A percentile compares a stretch with the other conserved stretches of the same genome.
phyloP scores from a whole-genome alignment of 495 filamentous ascomycete genomes.

The Penicillium paxilli region DNA sequence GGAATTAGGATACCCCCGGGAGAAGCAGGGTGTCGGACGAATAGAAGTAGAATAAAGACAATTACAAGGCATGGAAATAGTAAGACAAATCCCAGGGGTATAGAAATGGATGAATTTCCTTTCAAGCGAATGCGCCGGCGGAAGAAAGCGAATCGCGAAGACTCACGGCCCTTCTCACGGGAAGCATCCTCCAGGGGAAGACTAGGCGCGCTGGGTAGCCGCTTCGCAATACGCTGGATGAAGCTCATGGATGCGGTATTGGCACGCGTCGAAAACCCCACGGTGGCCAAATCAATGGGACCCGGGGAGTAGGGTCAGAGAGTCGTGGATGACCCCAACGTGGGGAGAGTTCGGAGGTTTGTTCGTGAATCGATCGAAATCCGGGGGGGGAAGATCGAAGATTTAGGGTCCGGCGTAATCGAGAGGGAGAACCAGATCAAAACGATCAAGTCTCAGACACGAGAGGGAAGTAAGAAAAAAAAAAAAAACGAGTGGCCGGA shows the following conservation, averaged over 20 bases:
- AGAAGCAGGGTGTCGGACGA: conserved; percentile 85
- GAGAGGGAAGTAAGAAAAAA: conserved; percentile 4
- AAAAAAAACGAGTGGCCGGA: conserved; percentile 51
- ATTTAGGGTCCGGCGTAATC: background rate
- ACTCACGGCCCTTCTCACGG: conserved; percentile 51
- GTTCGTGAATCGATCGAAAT: conserved; percentile 5
- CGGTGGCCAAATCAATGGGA: conserved; percentile 21
- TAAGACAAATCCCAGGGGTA: conserved; percentile 89
- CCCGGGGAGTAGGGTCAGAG: conserved; percentile 23
- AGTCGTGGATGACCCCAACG: conserved; percentile 9
- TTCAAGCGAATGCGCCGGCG: conserved; percentile 85
- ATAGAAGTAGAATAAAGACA: conserved; percentile 84
- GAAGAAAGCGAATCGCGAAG: conserved; percentile 77
- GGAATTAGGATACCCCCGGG: conserved; percentile 84
- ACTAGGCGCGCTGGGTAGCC: conserved; percentile 60
- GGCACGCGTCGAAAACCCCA: conserved; percentile 27
- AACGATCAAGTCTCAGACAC: no score
- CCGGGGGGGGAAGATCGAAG: conserved; percentile 8
- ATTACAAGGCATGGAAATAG: conserved; percentile 92
- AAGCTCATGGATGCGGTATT: conserved; percentile 56
- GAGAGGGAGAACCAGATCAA: no score
- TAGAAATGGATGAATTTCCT: conserved; percentile 90
- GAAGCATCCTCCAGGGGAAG: conserved; percentile 61
- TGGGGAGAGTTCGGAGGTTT: conserved; percentile 3
- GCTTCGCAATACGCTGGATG: conserved; percentile 62